phyloP scores from a whole-genome alignment of 805 yeast genomes.

The Saccharomycopsis sp. region DNA sequence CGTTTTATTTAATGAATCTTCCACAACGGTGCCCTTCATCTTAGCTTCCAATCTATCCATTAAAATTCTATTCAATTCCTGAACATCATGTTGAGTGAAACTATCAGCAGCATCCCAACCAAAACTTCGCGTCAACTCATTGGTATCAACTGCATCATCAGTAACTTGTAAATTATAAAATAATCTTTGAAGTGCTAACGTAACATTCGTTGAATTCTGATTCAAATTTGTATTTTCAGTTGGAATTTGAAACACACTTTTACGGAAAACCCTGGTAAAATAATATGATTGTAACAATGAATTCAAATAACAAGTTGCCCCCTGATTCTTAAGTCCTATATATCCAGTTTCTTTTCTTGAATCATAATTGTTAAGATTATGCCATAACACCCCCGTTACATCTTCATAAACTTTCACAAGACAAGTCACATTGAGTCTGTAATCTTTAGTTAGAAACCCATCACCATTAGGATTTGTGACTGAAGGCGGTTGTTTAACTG shows the following conservation, averaged over 20 bases:
- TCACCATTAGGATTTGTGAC: conserved; percentile 31
- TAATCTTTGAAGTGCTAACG: conserved; percentile 72
- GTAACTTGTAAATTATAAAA: conserved; percentile 77
- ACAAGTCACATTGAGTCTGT: conserved; percentile 63
- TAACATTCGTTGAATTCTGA: conserved; percentile 18
- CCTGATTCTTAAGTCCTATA: conserved; percentile 92
- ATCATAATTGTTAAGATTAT: conserved; percentile 74
- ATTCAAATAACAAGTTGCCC: conserved; percentile 96
- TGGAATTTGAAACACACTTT: conserved; percentile 85
- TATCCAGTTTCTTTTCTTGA: conserved; percentile 83
- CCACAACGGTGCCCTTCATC: conserved; percentile 84
- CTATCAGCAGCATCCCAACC: conserved; percentile 98
- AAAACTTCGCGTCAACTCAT: conserved; percentile 82
- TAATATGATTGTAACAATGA: conserved; percentile 86
- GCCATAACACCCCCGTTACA: conserved; percentile 93
- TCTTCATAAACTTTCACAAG: conserved; percentile 75
- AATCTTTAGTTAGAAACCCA: conserved; percentile 40
- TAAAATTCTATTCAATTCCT: conserved; percentile 87
- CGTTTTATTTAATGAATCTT: conserved; percentile 64
- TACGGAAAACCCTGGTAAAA: conserved; percentile 76
- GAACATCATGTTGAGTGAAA: conserved; percentile 96
- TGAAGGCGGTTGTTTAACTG: conserved; percentile 24
- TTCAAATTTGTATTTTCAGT: conserved; percentile 50
- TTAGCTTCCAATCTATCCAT: conserved; percentile 90
- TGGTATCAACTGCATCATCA: conserved; percentile 70